Evolutionary conservation across 305 asterid genomes (phyloP), one percentile per base, ranked within the genome.

Genomic region (Andrographis paniculata): DNA sequence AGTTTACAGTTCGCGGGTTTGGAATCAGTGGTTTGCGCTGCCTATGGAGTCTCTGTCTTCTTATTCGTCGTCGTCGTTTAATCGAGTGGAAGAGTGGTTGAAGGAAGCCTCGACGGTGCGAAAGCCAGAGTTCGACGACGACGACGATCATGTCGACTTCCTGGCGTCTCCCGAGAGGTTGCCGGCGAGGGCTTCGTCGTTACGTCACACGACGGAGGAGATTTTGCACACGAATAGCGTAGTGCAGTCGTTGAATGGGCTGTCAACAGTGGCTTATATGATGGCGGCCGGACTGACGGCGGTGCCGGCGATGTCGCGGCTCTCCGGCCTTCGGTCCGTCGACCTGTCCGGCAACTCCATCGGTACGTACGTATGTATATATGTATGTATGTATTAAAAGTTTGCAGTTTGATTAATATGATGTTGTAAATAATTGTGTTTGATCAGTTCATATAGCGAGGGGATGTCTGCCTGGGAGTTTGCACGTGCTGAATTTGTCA

Each of bases 391-490:
- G 10, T 27, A 27, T 5, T 10, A 5, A 10, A 10, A 27, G 9
- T 11, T 33, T 13, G n/a, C 38, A 7, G 38, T 7, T 33, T 33
- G 14, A 33, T 11, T 33, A 33, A 5, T n/a, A n/a, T n/a, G n/a
- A n/a, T n/a, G n/a, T n/a, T n/a, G n/a, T n/a, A n/a, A n/a, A n/a
- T n/a, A n/a, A n/a, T n/a, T n/a, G 38, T 4, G 27, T 59, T 42
- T 67, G 70, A n/a, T n/a, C 95, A 85, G 95, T 53, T 67, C 76
- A 79, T 57, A 61, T 84, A 48, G 69, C 82, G 63, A 76, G 82
- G 31, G 95, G 96, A 31, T 74, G 80, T 39, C 80, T 87, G 33
- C 95, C 96, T n/a, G 74, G 71, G 69, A 88, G 95, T 46, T 84
- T 87, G 45, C 96, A 83, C 48, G 49, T 70, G 61, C 91, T 87